Evolutionary conservation across 805 yeast species (phyloP), one percentile per base, ranked within the genome.

Genomic region (Saccharomycopsis vini): DNA sequence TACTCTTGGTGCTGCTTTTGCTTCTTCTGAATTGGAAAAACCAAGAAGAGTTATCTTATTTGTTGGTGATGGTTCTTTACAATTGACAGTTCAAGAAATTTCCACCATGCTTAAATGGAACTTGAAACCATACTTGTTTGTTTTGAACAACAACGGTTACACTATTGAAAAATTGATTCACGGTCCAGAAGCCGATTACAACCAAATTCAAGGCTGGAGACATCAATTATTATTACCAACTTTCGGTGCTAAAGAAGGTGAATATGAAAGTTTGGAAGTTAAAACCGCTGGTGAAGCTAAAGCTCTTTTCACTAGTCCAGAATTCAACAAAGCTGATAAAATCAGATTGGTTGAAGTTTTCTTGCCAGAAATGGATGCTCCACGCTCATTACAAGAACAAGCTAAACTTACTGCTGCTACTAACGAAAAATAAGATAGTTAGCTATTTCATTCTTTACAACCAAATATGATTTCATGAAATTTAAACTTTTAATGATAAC

Each of bases 1-100:
- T 10, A 72, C 90, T 4, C 71, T 89, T 46, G 97, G 97, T 40
- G 83, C 80, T 21, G 77, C 84, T 16, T 64, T 84, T 44, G 96
- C 90, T 0, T 65, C 76, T 51, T 64, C 80, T 13, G 84, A 79
- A 10, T 52, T 62, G 32, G 64, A 59, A 39, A 66, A 65, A 9
- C 54, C 60, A 20, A 66, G 67, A 44, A 62, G 84, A 54, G 81
- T 77, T 20, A 62, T 79, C 18, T 60, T 79, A 31, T 74, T 78
- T 52, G 73, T 78, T 34, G 85, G 85, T 51, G 85, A 79, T 54
- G 85, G 84, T 42, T 78, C 84, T 10, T 68, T 79, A 37, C 84
- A 79, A 58, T 65, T 79, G 54, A 76, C 85, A 0, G 80, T 73
- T 26, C 81, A 77, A 52, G 85, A 78, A 55, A 62, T 79, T 42